A percentile compares a stretch with the other conserved stretches of the same genome.
Conservation (phyloP, 805 yeast genomes). For the Ogataea saltuana region DNA sequence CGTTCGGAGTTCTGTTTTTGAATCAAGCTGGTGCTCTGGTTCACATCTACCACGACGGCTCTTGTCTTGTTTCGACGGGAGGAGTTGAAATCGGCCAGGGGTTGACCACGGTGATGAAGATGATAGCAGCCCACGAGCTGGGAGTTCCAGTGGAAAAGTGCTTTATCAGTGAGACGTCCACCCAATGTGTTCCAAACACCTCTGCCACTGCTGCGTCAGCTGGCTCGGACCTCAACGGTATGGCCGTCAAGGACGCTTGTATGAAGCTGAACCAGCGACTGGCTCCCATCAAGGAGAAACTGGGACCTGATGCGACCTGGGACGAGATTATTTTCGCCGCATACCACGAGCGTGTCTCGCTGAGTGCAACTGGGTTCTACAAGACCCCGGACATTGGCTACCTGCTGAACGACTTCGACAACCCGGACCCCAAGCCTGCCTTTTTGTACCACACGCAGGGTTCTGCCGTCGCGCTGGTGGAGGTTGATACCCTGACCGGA, state of each 20-base stretch:
- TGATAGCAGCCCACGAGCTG: conserved; percentile 47
- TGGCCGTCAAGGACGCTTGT: conserved; percentile 50
- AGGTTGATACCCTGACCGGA: conserved; percentile 49
- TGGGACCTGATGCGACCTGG: conserved; percentile 41
- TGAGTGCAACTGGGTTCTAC: conserved; percentile 50
- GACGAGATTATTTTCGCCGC: conserved; percentile 43
- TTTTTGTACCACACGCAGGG: conserved; percentile 51
- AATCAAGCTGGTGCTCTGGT: conserved; percentile 52
- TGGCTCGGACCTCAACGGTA: conserved; percentile 49
- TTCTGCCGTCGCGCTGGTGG: conserved; percentile 43
- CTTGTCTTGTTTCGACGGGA: conserved; percentile 47
- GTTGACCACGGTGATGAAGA: conserved; percentile 48
- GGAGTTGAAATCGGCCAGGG: conserved; percentile 56
- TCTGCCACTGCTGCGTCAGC: conserved; percentile 54
- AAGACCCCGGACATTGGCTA: conserved; percentile 52
- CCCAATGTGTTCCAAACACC: conserved; percentile 48
- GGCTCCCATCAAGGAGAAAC: conserved; percentile 38
- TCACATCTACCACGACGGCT: conserved; percentile 48
- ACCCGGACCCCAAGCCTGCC: conserved; percentile 45
- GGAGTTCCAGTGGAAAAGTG: conserved; percentile 42
- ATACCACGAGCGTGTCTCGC: conserved; percentile 45
- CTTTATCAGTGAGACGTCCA: conserved; percentile 47
- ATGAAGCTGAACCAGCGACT: conserved; percentile 44
- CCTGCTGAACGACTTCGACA: conserved; percentile 34
- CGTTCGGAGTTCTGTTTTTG: conserved; percentile 46